phyloP scores from a whole-genome alignment of 2,329 filamentous ascomycete genomes.

The Thyridium curvatum region DNA sequence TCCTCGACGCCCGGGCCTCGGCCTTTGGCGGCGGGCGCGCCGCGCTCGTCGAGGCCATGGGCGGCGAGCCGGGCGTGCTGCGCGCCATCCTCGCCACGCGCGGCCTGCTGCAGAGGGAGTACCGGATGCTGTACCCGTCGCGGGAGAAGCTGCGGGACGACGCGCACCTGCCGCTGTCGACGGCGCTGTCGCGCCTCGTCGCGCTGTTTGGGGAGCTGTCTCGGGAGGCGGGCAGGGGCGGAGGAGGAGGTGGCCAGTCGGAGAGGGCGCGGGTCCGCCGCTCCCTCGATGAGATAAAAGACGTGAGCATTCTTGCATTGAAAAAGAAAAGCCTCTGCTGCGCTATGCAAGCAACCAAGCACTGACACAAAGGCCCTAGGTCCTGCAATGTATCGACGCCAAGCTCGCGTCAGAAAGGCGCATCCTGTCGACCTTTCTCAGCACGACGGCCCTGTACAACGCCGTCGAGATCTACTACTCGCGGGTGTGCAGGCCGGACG shows the following conservation, averaged over 20 bases:
- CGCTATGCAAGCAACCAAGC: too few species aligned
- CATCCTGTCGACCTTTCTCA: not conserved
- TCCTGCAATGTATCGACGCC: not conserved
- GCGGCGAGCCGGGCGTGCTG: not conserved
- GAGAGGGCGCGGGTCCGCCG: too few species aligned
- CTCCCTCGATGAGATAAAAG: too few species aligned
- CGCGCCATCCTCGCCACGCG: not conserved
- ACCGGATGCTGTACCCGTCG: not conserved
- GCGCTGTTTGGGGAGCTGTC: not conserved
- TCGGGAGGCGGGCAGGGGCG: too few species aligned
- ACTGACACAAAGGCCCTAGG: too few species aligned
- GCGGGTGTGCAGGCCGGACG: not conserved
- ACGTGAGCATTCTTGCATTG: too few species aligned
- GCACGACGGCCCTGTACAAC: constrained; percentile 1
- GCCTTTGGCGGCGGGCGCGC: not conserved
- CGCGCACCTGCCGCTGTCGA: constrained; percentile 1
- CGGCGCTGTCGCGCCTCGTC: not conserved
- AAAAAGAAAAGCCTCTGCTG: too few species aligned
- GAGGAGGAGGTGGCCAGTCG: too few species aligned
- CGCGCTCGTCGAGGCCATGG: constrained; percentile 1
- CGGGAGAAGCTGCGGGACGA: not conserved
- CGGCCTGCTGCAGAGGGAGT: constrained; percentile 1
- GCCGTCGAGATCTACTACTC: constrained; percentile 1
- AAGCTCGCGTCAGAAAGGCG: constrained; percentile 1
- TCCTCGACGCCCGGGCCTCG: not conserved